Evolutionary conservation across 495 filamentous ascomycete species (phyloP).

Genomic region (Penicillium subrubescens): DNA sequence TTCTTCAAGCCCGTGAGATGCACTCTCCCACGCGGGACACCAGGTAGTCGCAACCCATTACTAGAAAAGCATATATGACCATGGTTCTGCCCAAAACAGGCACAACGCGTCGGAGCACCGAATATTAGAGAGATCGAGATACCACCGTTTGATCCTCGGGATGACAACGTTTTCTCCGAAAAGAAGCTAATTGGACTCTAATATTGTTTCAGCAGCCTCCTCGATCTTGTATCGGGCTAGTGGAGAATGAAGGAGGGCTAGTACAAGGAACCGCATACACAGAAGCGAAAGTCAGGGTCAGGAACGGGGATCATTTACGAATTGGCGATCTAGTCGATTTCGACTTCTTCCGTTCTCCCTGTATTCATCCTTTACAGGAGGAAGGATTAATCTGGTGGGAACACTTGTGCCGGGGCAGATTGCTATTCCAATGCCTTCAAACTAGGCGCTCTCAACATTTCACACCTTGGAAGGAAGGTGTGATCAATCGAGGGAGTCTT

Average conservation of each 20-base stretch:
- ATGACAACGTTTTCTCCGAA: constrained; percentile 9
- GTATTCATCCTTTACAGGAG: background rate
- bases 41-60: constrained; percentile 12
- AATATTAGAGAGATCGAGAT: background rate
- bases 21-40: background rate
- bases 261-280: constrained; percentile 1
- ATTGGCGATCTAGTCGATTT: background rate
- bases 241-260: constrained; percentile 1
- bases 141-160: background rate
- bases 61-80: constrained; percentile 6
- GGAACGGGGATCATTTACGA: background rate
- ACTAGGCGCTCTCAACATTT: no score
- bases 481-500: background rate
- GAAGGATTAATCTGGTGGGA: background rate
- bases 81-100: background rate
- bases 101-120: background rate
- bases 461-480: no score
- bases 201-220: constrained; percentile 31
- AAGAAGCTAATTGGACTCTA: constrained; percentile 20
- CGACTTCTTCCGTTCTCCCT: background rate
- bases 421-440: background rate
- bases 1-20: constrained; percentile 17
- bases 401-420: background rate
- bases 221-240: constrained; percentile 8
- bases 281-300: background rate